Percentiles rank a stretch among this genome's conserved stretches.
These are phyloP conservation scores for Cryptococcus amylolentus DNA, from an alignment of 1,284 basidiomycete species.

Conservation along the genomic window DNA sequence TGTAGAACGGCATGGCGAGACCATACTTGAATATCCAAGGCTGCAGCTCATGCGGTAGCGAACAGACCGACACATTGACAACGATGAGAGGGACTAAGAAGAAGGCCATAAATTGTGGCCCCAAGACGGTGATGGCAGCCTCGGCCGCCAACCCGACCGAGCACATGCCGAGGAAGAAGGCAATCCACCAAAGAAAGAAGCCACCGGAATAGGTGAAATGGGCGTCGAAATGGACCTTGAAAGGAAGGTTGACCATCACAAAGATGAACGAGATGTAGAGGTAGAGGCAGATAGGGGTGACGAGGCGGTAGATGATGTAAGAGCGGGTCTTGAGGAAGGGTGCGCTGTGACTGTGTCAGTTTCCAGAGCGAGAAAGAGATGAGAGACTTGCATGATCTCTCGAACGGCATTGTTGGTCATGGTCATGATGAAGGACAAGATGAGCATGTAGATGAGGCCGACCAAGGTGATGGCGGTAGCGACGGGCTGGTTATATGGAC, in stretches of 20 bases:
- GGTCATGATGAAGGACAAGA: slow-evolving; percentile 51
- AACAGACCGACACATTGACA: slow-evolving; percentile 62
- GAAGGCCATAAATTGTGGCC: slow-evolving; percentile 44
- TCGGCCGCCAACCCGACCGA: slow-evolving; percentile 59
- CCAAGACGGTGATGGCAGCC: slow-evolving; percentile 45
- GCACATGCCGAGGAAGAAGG: slow-evolving; percentile 56
- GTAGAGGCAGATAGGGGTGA: slow-evolving; percentile 58
- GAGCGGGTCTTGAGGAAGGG: slow-evolving; percentile 57
- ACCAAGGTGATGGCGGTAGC: slow-evolving; percentile 70
- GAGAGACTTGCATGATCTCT: slow-evolving; percentile 41
- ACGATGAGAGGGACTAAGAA: slow-evolving; percentile 57
- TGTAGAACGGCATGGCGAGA: slow-evolving; percentile 67
- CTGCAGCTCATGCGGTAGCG: slow-evolving; percentile 63
- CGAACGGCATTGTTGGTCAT: slow-evolving; percentile 52
- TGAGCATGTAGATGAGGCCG: slow-evolving; percentile 63
- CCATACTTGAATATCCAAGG: slow-evolving; percentile 59
- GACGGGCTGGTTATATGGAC: slow-evolving; percentile 64
- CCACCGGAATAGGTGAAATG: slow-evolving; percentile 54
- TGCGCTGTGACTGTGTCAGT: slow-evolving; percentile 11
- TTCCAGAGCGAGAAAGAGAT: too few relatives aligned
- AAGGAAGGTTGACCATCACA: slow-evolving; percentile 61
- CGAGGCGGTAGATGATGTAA: slow-evolving; percentile 59
- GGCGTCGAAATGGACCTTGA: slow-evolving; percentile 55
- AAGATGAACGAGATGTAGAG: slow-evolving; percentile 64
- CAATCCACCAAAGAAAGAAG: slow-evolving; percentile 72